Conservation (phyloP, 2,329 filamentous ascomycete genomes). For the Talaromyces amestolkiae region DNA sequence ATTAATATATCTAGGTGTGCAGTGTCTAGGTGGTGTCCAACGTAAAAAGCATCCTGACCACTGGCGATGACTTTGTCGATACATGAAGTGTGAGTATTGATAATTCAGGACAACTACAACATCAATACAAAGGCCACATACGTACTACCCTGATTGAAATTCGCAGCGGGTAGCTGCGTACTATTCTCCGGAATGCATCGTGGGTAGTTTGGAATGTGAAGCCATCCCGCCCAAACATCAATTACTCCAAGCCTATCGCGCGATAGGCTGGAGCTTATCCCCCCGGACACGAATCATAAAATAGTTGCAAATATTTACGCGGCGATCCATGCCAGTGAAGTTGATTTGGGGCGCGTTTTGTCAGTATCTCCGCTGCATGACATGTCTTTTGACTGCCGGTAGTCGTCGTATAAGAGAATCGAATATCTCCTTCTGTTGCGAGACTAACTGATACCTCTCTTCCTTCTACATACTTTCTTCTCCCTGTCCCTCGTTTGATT, state of each 20-base stretch:
- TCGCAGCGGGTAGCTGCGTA: background rate
- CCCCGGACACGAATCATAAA: background rate
- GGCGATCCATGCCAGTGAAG: slow-evolving; percentile 18
- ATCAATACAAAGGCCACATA: too few relatives aligned
- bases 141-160: too few relatives aligned
- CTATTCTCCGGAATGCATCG: slow-evolving; percentile 12
- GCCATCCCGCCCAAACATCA: background rate
- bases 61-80: background rate
- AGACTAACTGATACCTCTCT: background rate
- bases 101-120: too few relatives aligned
- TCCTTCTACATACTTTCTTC: background rate
- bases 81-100: background rate
- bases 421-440: background rate
- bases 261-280: slow-evolving; percentile 14
- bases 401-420: slow-evolving; percentile 15
- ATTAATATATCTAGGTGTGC: background rate
- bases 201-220: slow-evolving; percentile 14
- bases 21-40: too few relatives aligned
- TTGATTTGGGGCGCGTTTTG: slow-evolving; percentile 1
- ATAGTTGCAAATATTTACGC: background rate
- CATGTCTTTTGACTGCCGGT: background rate
- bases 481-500: slow-evolving; percentile 11
- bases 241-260: slow-evolving; percentile 9
- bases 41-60: background rate
- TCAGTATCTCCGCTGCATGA: background rate